phyloP scores from a whole-genome alignment of 2,329 filamentous ascomycete genomes.

The Ceratocystiopsis sp. region DNA sequence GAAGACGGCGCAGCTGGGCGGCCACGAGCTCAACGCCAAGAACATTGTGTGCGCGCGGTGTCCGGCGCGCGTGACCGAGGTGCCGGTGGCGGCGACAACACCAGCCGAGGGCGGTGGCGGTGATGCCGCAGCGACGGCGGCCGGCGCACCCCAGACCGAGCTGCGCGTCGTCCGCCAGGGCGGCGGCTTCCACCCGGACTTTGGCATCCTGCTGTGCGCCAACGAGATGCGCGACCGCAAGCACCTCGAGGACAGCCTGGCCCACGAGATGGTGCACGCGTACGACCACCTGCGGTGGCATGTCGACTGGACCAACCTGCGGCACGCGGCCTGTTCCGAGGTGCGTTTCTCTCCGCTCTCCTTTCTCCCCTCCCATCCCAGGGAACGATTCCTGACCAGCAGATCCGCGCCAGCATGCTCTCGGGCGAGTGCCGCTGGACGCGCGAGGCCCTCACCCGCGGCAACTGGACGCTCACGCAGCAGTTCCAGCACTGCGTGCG shows the following conservation, averaged over 20 bases:
- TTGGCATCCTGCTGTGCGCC: conserved; percentile 82
- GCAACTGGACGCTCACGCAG: conserved; percentile 76
- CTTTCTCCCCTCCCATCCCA: background rate
- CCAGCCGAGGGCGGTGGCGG: too few species aligned
- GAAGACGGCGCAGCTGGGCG: conserved; percentile 65
- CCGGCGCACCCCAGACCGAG: background rate
- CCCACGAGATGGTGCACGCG: conserved; percentile 96
- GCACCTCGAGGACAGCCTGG: conserved; percentile 82
- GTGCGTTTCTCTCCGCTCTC: conserved; percentile 25
- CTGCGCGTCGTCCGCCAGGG: conserved; percentile 41
- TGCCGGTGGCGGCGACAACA: too few species aligned
- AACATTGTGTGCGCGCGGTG: conserved; percentile 80
- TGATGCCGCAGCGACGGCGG: background rate
- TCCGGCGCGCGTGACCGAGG: conserved; percentile 35
- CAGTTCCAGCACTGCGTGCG: conserved; percentile 91
- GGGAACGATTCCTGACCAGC: conserved; percentile 4
- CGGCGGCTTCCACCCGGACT: conserved; percentile 72
- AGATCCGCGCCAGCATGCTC: conserved; percentile 86
- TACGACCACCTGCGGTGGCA: conserved; percentile 90
- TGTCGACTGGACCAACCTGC: conserved; percentile 63
- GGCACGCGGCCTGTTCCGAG: conserved; percentile 89
- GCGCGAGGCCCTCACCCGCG: conserved; percentile 67
- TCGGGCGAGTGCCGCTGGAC: conserved; percentile 88
- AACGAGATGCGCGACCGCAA: conserved; percentile 70
- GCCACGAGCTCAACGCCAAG: conserved; percentile 43